Evolutionary conservation across 169 alveolate genomes (phyloP).

Genomic region (Plasmodium ovale): DNA sequence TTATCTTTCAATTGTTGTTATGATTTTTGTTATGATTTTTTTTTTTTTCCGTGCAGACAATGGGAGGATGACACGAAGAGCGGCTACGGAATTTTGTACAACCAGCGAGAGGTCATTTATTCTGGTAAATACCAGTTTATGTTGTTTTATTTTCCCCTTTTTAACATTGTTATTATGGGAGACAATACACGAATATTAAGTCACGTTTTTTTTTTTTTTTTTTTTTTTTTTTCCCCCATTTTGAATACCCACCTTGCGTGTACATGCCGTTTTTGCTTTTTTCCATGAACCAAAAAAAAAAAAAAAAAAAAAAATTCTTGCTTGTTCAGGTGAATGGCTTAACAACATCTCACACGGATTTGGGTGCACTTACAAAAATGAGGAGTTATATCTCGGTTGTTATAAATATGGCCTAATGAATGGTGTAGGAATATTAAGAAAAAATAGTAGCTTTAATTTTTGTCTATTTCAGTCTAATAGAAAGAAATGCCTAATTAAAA

Average conservation of each 20-base stretch:
- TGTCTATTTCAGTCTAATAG: conserved; percentile 49
- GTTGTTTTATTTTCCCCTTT: no score
- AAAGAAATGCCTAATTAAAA: conserved; percentile 33
- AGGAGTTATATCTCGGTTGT: conserved; percentile 31
- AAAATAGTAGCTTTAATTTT: conserved; percentile 61
- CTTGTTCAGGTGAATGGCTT: conserved; percentile 73
- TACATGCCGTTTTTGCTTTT: no score
- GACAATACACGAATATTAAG: no score
- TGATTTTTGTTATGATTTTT: background rate
- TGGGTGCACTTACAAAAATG: conserved; percentile 52
- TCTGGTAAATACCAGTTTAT: conserved; percentile 72
- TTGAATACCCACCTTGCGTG: background rate
- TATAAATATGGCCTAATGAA: conserved; percentile 65
- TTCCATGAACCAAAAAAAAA: background rate
- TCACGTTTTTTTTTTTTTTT: background rate
- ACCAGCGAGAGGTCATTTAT: conserved; percentile 33
- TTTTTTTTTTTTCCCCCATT: background rate
- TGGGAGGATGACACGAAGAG: conserved; percentile 55
- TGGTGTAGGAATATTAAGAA: conserved; percentile 73
- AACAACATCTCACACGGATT: conserved; percentile 69
- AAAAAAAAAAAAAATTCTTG: conserved; percentile 13
- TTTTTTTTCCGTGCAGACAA: conserved; percentile 6
- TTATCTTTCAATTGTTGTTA: background rate
- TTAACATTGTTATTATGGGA: no score
- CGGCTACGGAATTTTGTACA: conserved; percentile 50